Evolutionary conservation across 257 asterid species (phyloP).

Genomic region (Anisodus acutangulus): DNA sequence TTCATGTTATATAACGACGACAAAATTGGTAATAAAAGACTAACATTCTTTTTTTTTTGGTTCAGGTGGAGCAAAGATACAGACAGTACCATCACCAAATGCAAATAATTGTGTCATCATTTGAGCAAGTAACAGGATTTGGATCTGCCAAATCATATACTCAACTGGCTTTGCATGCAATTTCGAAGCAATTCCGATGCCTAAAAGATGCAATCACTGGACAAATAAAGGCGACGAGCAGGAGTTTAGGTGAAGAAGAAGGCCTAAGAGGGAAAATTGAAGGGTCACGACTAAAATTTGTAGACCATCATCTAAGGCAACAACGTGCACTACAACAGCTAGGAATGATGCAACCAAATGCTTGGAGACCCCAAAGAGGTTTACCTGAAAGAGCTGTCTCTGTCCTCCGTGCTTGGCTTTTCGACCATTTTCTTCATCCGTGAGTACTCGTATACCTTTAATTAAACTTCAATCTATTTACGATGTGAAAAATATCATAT

Average conservation of each 20-base stretch:
- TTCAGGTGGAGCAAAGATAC: slow-evolving; percentile 75
- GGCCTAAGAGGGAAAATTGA: slow-evolving; percentile 36
- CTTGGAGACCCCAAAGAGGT: slow-evolving; percentile 83
- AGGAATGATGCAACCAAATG: slow-evolving; percentile 65
- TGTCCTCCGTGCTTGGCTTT: slow-evolving; percentile 87
- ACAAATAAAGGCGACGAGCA: slow-evolving; percentile 55
- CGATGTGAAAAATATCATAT: neutral
- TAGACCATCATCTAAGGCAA: slow-evolving; percentile 56
- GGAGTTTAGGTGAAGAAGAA: slow-evolving; percentile 59
- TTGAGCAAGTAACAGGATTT: slow-evolving; percentile 68
- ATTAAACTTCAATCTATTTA: neutral
- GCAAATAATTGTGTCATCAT: slow-evolving; percentile 59
- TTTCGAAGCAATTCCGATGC: slow-evolving; percentile 69
- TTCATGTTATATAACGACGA: neutral
- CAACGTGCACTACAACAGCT: slow-evolving; percentile 61
- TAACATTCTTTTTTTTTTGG: neutral
- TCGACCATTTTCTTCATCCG: slow-evolving; percentile 86
- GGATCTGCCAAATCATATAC: slow-evolving; percentile 72
- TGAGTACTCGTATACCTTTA: slow-evolving; percentile 30
- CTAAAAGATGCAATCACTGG: slow-evolving; percentile 54
- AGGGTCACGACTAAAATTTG: slow-evolving; percentile 53
- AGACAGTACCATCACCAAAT: slow-evolving; percentile 66
- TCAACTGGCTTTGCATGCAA: slow-evolving; percentile 58
- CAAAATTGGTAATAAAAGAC: no score
- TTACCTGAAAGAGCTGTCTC: slow-evolving; percentile 78